phyloP scores from a whole-genome alignment of 2,329 filamentous ascomycete species.

The Coleophoma crateriformis region DNA sequence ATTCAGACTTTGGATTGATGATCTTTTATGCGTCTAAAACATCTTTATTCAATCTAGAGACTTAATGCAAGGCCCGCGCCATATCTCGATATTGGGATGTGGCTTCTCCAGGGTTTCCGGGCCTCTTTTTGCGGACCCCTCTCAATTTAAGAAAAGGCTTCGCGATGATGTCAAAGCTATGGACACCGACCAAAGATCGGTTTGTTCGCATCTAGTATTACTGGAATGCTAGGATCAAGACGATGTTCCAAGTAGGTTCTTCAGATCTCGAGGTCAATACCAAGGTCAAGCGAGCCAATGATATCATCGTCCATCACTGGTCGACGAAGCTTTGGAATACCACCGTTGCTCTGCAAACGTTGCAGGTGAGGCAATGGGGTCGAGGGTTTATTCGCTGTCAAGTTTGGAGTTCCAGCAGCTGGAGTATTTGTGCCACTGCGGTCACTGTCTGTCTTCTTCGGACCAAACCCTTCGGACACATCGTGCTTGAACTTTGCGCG shows the following conservation, averaged over 20 bases:
- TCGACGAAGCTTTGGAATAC: slow-evolving; percentile 65
- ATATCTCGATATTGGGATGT: not conserved
- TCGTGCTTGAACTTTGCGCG: slow-evolving; percentile 65
- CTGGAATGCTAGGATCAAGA: too few species aligned
- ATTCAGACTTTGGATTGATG: not conserved
- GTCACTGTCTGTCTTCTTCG: slow-evolving; percentile 43
- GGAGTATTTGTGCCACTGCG: slow-evolving; percentile 47
- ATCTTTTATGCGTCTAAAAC: not conserved
- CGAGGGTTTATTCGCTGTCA: slow-evolving; percentile 34
- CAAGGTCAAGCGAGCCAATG: slow-evolving; percentile 81
- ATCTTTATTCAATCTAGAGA: not conserved
- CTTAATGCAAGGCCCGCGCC: not conserved
- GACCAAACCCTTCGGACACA: slow-evolving; percentile 40
- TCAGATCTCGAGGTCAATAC: slow-evolving; percentile 72
- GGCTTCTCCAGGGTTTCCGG: too few species aligned
- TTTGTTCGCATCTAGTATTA: too few species aligned
- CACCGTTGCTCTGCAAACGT: slow-evolving; percentile 43
- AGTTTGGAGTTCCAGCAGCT: slow-evolving; percentile 36
- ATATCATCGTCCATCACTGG: slow-evolving; percentile 88
- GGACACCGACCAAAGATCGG: too few species aligned
- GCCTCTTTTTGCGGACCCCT: too few species aligned
- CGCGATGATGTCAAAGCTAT: not conserved
- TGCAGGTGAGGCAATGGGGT: slow-evolving; percentile 44
- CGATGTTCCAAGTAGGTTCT: not conserved
- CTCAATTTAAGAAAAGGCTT: not conserved